These are phyloP conservation scores for Fusarium oxysporum DNA, from an alignment of 2,329 filamentous ascomycete genomes.

Conservation along the genomic window DNA sequence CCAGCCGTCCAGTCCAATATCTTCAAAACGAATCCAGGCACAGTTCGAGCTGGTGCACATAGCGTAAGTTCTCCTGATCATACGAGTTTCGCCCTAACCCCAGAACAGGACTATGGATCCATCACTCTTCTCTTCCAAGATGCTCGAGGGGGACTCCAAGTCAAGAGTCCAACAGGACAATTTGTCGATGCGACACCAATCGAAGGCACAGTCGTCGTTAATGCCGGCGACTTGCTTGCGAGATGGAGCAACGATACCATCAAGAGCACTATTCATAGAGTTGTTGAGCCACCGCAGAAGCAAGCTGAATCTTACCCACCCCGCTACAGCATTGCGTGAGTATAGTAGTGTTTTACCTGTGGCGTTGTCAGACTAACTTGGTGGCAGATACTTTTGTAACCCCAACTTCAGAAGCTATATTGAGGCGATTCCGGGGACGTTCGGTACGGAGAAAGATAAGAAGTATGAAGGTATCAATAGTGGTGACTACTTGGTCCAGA, in stretches of 20 bases:
- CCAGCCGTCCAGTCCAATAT: conserved; percentile 73
- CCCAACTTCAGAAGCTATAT: conserved; percentile 82
- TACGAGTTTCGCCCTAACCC: not conserved
- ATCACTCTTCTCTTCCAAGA: conserved; percentile 74
- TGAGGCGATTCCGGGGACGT: conserved; percentile 85
- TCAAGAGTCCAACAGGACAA: conserved; percentile 76
- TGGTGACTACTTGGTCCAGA: conserved; percentile 83
- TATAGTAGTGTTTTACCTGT: conserved; percentile 15
- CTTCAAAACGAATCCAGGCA: conserved; percentile 73
- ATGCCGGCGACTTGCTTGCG: conserved; percentile 87
- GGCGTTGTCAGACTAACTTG: conserved; percentile 2
- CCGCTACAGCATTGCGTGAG: conserved; percentile 85
- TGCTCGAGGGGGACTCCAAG: conserved; percentile 65
- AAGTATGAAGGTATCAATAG: conserved; percentile 84
- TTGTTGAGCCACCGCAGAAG: conserved; percentile 82
- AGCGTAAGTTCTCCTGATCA: conserved; percentile 55
- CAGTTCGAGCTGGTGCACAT: conserved; percentile 83
- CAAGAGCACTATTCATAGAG: conserved; percentile 89
- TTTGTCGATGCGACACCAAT: conserved; percentile 90
- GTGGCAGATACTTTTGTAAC: conserved; percentile 82
- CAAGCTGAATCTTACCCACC: conserved; percentile 73
- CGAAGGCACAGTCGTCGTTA: conserved; percentile 83
- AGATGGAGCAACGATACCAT: conserved; percentile 94
- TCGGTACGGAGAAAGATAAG: conserved; percentile 70
- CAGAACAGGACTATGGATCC: conserved; percentile 64